These are phyloP conservation scores for Cruciata laevipes DNA, from an alignment of 257 asterid species.

Conservation along the genomic window DNA sequence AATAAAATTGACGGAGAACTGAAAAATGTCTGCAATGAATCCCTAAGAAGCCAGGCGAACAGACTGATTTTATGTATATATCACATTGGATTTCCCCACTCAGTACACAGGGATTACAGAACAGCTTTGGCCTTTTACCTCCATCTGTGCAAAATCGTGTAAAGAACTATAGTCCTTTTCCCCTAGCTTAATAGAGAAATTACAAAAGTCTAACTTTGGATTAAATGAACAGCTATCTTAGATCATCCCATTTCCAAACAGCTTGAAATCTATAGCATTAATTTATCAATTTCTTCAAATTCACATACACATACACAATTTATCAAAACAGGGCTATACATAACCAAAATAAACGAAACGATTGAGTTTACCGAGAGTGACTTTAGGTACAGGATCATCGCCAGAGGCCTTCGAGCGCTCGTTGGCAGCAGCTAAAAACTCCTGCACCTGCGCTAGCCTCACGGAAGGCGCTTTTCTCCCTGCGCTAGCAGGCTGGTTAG, in stretches of 20 bases:
- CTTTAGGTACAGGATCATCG: conserved; percentile 61
- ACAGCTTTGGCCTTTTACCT: no score
- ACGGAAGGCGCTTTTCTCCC: conserved; percentile 52
- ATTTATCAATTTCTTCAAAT: background rate
- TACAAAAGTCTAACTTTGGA: background rate
- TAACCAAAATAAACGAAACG: background rate
- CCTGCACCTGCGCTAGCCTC: conserved; percentile 63
- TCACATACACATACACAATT: background rate
- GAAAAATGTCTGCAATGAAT: background rate
- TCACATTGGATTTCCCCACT: background rate
- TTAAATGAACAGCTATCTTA: background rate
- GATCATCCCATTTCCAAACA: background rate
- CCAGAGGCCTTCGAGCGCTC: conserved; percentile 73
- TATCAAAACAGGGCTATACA: background rate
- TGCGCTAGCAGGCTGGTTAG: conserved; percentile 36
- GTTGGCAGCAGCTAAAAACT: conserved; percentile 60
- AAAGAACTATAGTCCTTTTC: background rate
- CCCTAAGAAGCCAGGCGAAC: background rate
- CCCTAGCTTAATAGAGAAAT: background rate
- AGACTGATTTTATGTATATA: background rate
- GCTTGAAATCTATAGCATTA: background rate
- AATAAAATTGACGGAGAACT: background rate
- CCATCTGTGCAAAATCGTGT: background rate
- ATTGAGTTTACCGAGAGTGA: conserved; percentile 49
- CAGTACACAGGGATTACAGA: background rate